Percentiles rank a stretch among this genome's conserved stretches.
These are phyloP conservation scores for Monosporascus sp. DNA, from an alignment of 2,329 filamentous ascomycete species.

Conservation along the genomic window DNA sequence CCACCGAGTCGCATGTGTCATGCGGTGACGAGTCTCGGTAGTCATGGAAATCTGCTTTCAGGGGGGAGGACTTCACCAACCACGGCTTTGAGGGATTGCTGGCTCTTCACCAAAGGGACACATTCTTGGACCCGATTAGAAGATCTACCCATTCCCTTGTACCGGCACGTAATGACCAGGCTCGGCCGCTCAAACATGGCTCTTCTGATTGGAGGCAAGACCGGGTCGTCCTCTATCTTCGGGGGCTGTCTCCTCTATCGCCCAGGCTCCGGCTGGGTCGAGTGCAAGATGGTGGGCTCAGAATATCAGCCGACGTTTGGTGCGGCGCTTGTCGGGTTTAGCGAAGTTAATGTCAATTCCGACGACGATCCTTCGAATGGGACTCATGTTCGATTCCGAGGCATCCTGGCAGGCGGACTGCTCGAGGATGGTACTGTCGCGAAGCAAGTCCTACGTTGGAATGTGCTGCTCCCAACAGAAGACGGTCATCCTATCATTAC, in stretches of 20 bases:
- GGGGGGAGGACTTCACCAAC: slow-evolving; percentile 78
- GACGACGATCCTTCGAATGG: slow-evolving; percentile 9
- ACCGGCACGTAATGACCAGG: slow-evolving; percentile 63
- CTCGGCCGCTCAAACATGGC: slow-evolving; percentile 44
- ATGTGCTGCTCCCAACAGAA: slow-evolving; percentile 26
- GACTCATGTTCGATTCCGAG: slow-evolving; percentile 37
- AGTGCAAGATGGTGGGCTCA: slow-evolving; percentile 32
- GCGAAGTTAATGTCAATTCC: slow-evolving; percentile 15
- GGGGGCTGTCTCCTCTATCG: slow-evolving; percentile 49
- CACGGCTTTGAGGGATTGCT: slow-evolving; percentile 65
- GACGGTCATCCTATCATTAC: slow-evolving; percentile 24
- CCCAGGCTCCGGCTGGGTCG: slow-evolving; percentile 40
- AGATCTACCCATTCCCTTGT: slow-evolving; percentile 65
- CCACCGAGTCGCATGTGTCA: slow-evolving; percentile 63
- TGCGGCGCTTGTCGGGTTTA: slow-evolving; percentile 29
- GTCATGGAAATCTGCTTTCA: slow-evolving; percentile 55
- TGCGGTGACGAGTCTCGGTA: slow-evolving; percentile 61
- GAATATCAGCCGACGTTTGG: slow-evolving; percentile 37
- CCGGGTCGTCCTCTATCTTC: slow-evolving; percentile 41
- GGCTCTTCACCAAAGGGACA: slow-evolving; percentile 56
- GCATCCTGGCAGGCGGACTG: slow-evolving; percentile 70
- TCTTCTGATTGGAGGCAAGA: slow-evolving; percentile 59
- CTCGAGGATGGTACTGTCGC: slow-evolving; percentile 56
- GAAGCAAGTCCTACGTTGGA: slow-evolving; percentile 61
- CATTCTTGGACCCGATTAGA: slow-evolving; percentile 58